Evolutionary conservation across 2,329 filamentous ascomycete species (phyloP), one percentile per base, ranked within the genome.

Genomic region (Trichoderma sp.): DNA sequence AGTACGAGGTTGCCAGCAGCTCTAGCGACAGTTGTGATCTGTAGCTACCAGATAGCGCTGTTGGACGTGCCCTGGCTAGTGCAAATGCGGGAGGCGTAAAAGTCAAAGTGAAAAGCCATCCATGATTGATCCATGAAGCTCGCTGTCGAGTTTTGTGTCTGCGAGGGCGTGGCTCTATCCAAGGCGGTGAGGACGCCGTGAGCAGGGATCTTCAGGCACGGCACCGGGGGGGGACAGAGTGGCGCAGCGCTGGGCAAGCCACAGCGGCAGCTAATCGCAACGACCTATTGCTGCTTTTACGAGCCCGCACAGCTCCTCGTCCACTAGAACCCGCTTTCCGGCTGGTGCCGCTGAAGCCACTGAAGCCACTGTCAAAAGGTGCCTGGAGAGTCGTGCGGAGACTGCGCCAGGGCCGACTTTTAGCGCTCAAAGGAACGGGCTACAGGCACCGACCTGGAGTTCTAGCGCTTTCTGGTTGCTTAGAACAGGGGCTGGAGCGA

Each of bases 231-330:
- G 29, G 15, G 61, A 37, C 50, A 45, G 19, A 64, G 50, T 54
- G 61, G 61, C 61, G 35, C 45, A 52, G 59, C 45, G 42, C 58
- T 35, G 50, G 7, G 50, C 13, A 32, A 65, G 61, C 61, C 61
- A 65, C 37, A 65, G 61, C 61, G 61, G 61, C 52, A 65, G 25
- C 61, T 65, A 57, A 65, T 57, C 52, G 52, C 61, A 52, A 34
- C 53, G 60, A 65, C 53, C 50, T 29, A 53, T 35, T 58, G 67
- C 67, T 53, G 67, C 67, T 66, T 68, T 68, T 68, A 52, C 60
- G 29, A 29, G 25, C 34, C n/a, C 29, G 19, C 5, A 34, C n/a
- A n/a, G 50, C 32, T 7, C 12, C 35, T 45, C 52, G 8, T n/a
- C 34, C 45, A 13, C 37, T 35, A 6, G 13, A 56, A 13, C 25